Conservation (phyloP, 345 rosid genomes). For the Dipteronia sinensis region DNA sequence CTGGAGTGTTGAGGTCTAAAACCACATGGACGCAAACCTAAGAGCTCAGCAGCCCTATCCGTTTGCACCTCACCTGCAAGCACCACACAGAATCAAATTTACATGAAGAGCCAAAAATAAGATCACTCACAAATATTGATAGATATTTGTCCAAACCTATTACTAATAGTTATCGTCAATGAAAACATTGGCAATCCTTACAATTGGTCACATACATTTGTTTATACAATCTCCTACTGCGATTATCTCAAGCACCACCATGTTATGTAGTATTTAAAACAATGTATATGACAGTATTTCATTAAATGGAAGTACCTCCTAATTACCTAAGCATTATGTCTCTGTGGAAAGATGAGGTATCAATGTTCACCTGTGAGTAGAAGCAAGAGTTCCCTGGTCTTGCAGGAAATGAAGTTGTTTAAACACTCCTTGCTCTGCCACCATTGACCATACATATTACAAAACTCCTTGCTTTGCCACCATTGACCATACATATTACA, state of each 20-base stretch:
- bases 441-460: too few relatives aligned
- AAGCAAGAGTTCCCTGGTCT: slow-evolving; percentile 49
- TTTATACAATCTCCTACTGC: not conserved
- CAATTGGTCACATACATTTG: not conserved
- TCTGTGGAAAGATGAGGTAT: not conserved
- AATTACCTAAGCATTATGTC: not conserved
- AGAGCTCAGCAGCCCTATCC: slow-evolving; percentile 73
- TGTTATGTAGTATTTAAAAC: not conserved
- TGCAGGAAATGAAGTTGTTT: slow-evolving; percentile 66
- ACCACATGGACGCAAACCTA: slow-evolving; percentile 70
- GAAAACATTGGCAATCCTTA: not conserved
- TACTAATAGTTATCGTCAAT: not conserved
- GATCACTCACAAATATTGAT: not conserved
- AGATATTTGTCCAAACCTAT: not conserved
- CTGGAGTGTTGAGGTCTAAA: slow-evolving; percentile 80
- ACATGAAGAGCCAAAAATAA: not conserved
- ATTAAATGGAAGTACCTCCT: not conserved
- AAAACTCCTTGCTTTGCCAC: too few relatives aligned
- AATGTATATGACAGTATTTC: not conserved
- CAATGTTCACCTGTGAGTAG: slow-evolving; percentile 76
- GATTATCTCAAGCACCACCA: not conserved
- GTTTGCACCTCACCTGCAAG: slow-evolving; percentile 82
- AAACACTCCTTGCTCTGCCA: slow-evolving; percentile 84
- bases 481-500: slow-evolving; percentile 21
- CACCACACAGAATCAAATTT: slow-evolving; percentile 7